Percentiles rank a stretch among this genome's conserved stretches.
Evolutionary conservation across 805 yeast genomes (phyloP).

Genomic region (Clavispora phyllophila): DNA sequence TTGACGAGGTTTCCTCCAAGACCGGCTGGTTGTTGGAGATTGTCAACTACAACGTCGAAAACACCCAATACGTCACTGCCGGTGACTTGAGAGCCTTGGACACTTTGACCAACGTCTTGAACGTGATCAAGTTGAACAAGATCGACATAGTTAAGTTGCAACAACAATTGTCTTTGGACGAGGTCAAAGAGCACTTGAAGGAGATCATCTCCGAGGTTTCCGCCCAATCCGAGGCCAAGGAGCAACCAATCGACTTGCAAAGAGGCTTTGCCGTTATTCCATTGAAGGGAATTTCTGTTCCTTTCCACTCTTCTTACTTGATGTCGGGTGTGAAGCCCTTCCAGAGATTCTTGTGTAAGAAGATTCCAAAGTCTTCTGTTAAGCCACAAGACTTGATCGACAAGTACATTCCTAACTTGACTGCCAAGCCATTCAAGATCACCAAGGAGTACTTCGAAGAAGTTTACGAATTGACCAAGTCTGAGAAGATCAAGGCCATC

Average conservation of each 20-base stretch:
- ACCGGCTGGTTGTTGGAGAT: conserved; percentile 95
- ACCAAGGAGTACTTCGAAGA: conserved; percentile 97
- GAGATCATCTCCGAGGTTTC: conserved; percentile 87
- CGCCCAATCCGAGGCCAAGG: conserved; percentile 74
- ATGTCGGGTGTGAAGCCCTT: conserved; percentile 98
- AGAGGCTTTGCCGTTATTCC: conserved; percentile 99
- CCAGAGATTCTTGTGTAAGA: conserved; percentile 95
- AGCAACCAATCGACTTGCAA: conserved; percentile 94
- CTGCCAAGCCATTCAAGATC: conserved; percentile 94
- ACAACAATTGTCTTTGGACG: conserved; percentile 75
- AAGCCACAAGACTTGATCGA: conserved; percentile 90
- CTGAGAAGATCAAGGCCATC: conserved; percentile 84
- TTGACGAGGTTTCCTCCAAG: conserved; percentile 75
- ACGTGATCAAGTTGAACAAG: conserved; percentile 90
- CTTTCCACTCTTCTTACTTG: conserved; percentile 98
- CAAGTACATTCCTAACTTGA: conserved; percentile 97
- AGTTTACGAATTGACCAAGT: conserved; percentile 85
- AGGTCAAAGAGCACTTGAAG: conserved; percentile 80
- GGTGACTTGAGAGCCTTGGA: conserved; percentile 97
- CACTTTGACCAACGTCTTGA: conserved; percentile 86
- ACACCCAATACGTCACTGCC: conserved; percentile 97
- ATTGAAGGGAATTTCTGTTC: conserved; percentile 97
- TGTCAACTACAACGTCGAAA: conserved; percentile 97
- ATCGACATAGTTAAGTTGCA: conserved; percentile 86
- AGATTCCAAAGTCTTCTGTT: conserved; percentile 90